Percentiles rank a stretch among this genome's conserved stretches.
These are phyloP conservation scores for Trypanosoma grayi DNA, from an alignment of 208 protist genomes.

Conservation along the genomic window DNA sequence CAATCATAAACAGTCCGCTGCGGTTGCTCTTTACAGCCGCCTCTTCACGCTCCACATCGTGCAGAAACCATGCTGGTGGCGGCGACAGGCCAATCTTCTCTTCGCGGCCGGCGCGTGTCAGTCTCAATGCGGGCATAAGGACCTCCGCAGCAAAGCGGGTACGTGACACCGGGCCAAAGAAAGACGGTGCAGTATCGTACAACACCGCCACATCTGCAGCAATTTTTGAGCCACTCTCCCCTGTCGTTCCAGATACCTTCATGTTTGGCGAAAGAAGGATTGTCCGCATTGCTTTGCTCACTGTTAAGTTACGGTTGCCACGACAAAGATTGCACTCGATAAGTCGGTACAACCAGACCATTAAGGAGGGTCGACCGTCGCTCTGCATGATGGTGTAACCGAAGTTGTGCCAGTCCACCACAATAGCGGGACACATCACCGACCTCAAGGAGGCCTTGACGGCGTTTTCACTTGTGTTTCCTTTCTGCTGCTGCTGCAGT, in stretches of 20 bases:
- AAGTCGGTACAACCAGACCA: constrained; percentile 60
- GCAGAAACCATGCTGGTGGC: constrained; percentile 59
- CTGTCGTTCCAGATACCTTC: too few species aligned
- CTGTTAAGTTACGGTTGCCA: constrained; percentile 76
- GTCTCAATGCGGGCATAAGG: constrained; percentile 28
- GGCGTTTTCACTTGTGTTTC: not conserved
- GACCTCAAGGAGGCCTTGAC: not conserved
- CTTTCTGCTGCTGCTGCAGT: constrained; percentile 9
- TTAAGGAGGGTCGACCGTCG: constrained; percentile 41
- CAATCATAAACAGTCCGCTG: constrained; percentile 82
- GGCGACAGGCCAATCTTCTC: constrained; percentile 54
- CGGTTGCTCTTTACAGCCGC: not conserved
- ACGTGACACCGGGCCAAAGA: constrained; percentile 55
- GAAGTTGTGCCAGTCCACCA: constrained; percentile 94
- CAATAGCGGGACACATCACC: constrained; percentile 42
- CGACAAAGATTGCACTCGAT: constrained; percentile 63
- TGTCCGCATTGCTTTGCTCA: constrained; percentile 72
- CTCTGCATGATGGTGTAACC: constrained; percentile 84
- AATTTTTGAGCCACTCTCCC: not conserved
- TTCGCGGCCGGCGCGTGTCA: not conserved
- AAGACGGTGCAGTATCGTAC: constrained; percentile 73
- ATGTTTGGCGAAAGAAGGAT: constrained; percentile 18
- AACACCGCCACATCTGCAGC: constrained; percentile 45
- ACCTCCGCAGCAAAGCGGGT: constrained; percentile 50
- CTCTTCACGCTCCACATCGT: not conserved